Conservation (phyloP, 805 yeast species). For the Wickerhamomyces rabaulensis region DNA sequence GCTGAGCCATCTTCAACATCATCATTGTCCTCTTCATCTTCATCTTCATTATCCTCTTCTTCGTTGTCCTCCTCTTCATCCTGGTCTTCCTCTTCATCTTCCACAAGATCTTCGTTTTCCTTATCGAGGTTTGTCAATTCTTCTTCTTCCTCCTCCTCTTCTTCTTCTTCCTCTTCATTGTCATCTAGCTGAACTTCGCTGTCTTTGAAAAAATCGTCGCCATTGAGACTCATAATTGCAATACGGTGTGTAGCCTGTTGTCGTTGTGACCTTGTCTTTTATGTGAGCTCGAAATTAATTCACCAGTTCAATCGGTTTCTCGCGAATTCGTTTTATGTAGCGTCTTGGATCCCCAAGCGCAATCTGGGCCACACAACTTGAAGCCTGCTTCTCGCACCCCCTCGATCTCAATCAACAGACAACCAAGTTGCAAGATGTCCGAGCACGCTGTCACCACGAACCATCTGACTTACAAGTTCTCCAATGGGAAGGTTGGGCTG, state of each 20-base stretch:
- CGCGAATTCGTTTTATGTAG: neutral
- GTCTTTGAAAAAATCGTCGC: constrained; percentile 22
- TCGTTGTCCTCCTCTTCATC: constrained; percentile 8
- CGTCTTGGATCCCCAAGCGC: too few relatives aligned
- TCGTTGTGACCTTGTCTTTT: too few relatives aligned
- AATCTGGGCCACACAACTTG: neutral
- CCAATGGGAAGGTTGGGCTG: constrained; percentile 58
- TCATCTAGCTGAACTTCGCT: constrained; percentile 21
- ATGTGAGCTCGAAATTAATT: too few relatives aligned
- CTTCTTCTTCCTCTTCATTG: constrained; percentile 22
- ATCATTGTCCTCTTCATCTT: constrained; percentile 23
- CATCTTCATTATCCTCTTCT: constrained; percentile 15
- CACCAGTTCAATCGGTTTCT: neutral
- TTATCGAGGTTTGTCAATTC: constrained; percentile 24
- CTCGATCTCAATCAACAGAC: too few relatives aligned
- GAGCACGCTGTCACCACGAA: constrained; percentile 55
- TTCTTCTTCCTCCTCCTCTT: constrained; percentile 22
- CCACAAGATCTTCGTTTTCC: constrained; percentile 16
- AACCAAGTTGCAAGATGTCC: neutral
- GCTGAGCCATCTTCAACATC: constrained; percentile 22
- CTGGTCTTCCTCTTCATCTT: constrained; percentile 10
- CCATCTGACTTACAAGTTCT: constrained; percentile 65
- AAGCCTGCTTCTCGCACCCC: too few relatives aligned
- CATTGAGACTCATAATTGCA: constrained; percentile 8
- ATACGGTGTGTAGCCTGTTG: neutral